A percentile compares a stretch with the other conserved stretches of the same genome.
These are phyloP conservation scores for Sphaerosporella brunnea DNA, from an alignment of 495 filamentous ascomycete species.

Conservation along the genomic window DNA sequence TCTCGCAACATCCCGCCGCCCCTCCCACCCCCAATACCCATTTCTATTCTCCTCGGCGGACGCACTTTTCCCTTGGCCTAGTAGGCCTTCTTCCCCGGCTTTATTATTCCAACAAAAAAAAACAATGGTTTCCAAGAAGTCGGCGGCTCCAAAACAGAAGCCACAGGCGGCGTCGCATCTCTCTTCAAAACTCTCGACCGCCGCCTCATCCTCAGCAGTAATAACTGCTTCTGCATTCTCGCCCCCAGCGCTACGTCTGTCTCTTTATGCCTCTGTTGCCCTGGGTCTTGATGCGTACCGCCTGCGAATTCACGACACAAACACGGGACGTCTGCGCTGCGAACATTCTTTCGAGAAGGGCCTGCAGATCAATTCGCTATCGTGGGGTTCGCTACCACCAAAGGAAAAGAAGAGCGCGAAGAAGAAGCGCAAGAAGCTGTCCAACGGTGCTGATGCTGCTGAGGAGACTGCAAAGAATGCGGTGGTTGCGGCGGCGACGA, in stretches of 20 bases:
- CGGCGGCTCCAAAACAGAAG: not conserved
- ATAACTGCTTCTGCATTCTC: conserved; percentile 30
- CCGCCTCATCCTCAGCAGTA: not conserved
- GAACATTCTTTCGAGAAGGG: conserved; percentile 37
- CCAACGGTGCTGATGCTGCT: conserved; percentile 30
- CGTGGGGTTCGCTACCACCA: conserved; percentile 32
- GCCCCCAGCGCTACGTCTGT: conserved; percentile 38
- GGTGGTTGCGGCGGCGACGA: conserved; percentile 40
- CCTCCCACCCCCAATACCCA: no score
- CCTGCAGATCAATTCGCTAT: conserved; percentile 37
- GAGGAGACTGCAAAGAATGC: conserved; percentile 29
- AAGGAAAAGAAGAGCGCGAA: conserved; percentile 24
- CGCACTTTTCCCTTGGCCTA: no score
- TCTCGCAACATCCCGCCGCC: no score
- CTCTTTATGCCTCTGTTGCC: conserved; percentile 43
- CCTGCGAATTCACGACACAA: conserved; percentile 42
- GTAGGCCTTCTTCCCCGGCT: no score
- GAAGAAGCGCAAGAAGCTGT: conserved; percentile 39
- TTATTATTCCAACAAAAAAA: no score
- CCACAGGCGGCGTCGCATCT: not conserved
- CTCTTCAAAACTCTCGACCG: conserved; percentile 4
- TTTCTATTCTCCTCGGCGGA: no score
- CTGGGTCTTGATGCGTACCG: conserved; percentile 42
- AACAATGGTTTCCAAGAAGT: conserved; percentile 1
- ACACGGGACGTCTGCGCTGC: conserved; percentile 38